Conservation (phyloP, 176 grass and related monocot genomes). For the Miscanthus lutarioriparius region DNA sequence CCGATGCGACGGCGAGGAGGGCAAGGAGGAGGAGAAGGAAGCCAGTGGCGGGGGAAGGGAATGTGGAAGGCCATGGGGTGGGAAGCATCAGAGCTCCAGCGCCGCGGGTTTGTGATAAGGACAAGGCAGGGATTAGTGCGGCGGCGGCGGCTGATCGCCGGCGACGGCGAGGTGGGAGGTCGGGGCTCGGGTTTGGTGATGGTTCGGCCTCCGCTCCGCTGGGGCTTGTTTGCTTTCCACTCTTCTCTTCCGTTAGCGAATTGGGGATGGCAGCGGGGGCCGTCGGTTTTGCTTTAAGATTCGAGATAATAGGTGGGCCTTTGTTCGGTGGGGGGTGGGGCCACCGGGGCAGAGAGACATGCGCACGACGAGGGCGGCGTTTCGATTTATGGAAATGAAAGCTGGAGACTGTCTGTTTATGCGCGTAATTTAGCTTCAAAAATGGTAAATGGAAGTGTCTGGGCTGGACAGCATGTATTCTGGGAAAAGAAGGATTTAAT, state of each 20-base stretch:
- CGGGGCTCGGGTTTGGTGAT: slow-evolving; percentile 42
- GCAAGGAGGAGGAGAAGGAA: slow-evolving; percentile 31
- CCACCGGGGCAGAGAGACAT: not conserved
- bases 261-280: not conserved
- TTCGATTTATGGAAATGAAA: not conserved
- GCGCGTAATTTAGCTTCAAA: not conserved
- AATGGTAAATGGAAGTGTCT: not conserved
- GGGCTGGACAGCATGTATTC: not conserved
- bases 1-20: slow-evolving; percentile 36
- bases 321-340: not conserved
- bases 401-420: not conserved
- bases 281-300: slow-evolving; percentile 39
- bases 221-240: slow-evolving; percentile 41
- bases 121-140: not conserved
- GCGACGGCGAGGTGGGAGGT: slow-evolving; percentile 42
- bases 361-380: not conserved
- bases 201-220: not conserved
- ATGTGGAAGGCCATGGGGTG: slow-evolving; percentile 54
- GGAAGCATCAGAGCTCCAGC: slow-evolving; percentile 63
- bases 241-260: slow-evolving; percentile 45
- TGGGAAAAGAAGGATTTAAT: not conserved
- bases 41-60: slow-evolving; percentile 25
- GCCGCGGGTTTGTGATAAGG: not conserved
- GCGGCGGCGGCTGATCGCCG: slow-evolving; percentile 39
- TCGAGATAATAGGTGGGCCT: slow-evolving; percentile 5